Evolutionary conservation across 768 basidiomycete species (phyloP).

Genomic region (Boletellus sp.): DNA sequence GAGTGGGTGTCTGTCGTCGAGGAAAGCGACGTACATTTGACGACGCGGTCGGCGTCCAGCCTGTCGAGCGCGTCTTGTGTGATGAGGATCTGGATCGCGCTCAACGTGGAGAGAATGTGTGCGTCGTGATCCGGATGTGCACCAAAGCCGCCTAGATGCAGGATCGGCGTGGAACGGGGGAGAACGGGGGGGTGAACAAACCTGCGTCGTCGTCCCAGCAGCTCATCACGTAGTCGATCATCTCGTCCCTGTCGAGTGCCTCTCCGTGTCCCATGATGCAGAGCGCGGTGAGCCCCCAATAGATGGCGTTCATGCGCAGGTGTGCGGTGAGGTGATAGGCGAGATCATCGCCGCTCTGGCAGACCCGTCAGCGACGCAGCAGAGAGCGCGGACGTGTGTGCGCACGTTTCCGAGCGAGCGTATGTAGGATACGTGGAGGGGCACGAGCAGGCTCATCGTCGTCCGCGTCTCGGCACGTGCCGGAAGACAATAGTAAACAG

Average conservation of each 20-base stretch:
- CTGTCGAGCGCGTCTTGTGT: constrained; percentile 79
- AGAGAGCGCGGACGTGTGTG: background rate
- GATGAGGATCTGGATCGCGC: constrained; percentile 87
- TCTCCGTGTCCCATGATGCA: constrained; percentile 75
- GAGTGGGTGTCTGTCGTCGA: background rate
- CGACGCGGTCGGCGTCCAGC: constrained; percentile 66
- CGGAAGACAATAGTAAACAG: background rate
- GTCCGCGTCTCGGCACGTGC: constrained; percentile 8
- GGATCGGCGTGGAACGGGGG: background rate
- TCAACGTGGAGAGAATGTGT: constrained; percentile 81
- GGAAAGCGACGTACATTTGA: constrained; percentile 53
- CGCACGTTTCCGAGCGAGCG: constrained; percentile 67
- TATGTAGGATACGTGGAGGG: constrained; percentile 73
- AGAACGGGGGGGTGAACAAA: constrained; percentile 13
- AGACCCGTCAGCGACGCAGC: background rate
- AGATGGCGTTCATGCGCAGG: constrained; percentile 91
- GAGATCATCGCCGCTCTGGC: constrained; percentile 78
- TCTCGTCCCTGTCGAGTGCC: constrained; percentile 77
- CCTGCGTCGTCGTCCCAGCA: constrained; percentile 95
- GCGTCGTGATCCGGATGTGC: constrained; percentile 93
- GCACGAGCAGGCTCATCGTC: constrained; percentile 36
- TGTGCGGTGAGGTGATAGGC: constrained; percentile 90
- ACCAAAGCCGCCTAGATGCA: constrained; percentile 73
- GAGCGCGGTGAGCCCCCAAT: constrained; percentile 92
- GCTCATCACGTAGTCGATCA: constrained; percentile 85